Evolutionary conservation across 208 protist species (phyloP).

Genomic region (Trypanosoma vivax): DNA sequence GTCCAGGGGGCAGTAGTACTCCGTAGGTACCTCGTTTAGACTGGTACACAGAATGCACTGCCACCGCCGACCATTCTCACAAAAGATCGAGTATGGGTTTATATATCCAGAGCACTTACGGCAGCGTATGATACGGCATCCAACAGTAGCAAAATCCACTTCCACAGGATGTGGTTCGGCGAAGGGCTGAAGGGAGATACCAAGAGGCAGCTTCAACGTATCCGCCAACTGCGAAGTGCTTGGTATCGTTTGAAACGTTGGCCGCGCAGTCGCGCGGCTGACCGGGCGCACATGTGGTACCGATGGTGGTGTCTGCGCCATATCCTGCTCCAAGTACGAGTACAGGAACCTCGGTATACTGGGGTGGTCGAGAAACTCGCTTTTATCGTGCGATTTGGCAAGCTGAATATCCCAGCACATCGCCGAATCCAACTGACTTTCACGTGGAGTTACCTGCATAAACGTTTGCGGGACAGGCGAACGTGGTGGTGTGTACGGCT

Average conservation of each 20-base stretch:
- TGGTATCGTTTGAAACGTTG: conserved; percentile 60
- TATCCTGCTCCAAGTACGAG: conserved; percentile 50
- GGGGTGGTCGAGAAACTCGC: conserved; percentile 53
- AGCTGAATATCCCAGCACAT: conserved; percentile 20
- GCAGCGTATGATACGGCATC: conserved; percentile 76
- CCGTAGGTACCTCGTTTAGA: conserved; percentile 84
- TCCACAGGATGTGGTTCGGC: conserved; percentile 46
- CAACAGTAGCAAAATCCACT: conserved; percentile 60
- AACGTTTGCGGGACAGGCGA: conserved; percentile 10
- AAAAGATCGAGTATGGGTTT: conserved; percentile 96
- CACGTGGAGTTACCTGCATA: neutral
- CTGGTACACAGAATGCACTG: conserved; percentile 93
- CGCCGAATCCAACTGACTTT: conserved; percentile 13
- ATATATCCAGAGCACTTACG: conserved; percentile 93
- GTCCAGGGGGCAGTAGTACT: conserved; percentile 87
- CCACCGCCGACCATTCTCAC: conserved; percentile 89
- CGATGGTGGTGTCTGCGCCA: conserved; percentile 23
- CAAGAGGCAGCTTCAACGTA: conserved; percentile 57
- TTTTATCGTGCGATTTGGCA: conserved; percentile 26
- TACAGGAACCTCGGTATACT: conserved; percentile 67
- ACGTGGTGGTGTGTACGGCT: conserved; percentile 13
- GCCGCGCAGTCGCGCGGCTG: conserved; percentile 41
- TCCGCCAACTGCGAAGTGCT: conserved; percentile 48
- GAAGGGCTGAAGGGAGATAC: conserved; percentile 72
- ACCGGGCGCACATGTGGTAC: conserved; percentile 43